Evolutionary conservation across 2,329 filamentous ascomycete species (phyloP), one percentile per base, ranked within the genome.

Genomic region (Fusarium napiforme): DNA sequence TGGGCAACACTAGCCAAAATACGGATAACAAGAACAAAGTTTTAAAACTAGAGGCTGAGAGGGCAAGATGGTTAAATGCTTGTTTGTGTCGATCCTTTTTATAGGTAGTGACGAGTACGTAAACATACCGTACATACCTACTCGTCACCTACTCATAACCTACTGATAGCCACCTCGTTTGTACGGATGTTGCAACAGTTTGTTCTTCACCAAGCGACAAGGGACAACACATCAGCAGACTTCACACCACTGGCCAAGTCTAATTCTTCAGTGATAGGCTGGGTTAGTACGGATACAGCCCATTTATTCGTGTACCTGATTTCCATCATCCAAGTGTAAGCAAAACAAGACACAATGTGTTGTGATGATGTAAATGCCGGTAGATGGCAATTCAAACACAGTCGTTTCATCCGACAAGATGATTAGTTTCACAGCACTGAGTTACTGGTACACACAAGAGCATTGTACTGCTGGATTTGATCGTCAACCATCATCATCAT

Each of bases 401-500:
- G 30, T 49, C 37, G 56, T 68, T 56, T 56, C 28, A 47, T 30
- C 46, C 23, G 32, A 36, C 42, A 45, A 64, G 42, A 39, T 30
- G 23, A 23, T 23, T 23, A 18, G 56, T 36, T 34, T 46, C 42
- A 66, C 43, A 19, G 39, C 16, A 56, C 39, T 40, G 56, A 32
- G 42, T 18, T 40, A 19, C 36, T 37, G 16, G 36, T 19, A 50
- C 57, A 45, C 32, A 56, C 52, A 45, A 60, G n/a, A 67, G 23
- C 46, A 63, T 32, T 63, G 45, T 63, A 39, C 36, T 32, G 39
- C 57, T 56, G 53, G 49, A 32, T 10, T n/a, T 60, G 57, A 65
- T 32, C 37, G 56, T 69, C 57, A 60, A 67, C 43, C 47, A 23
- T 23, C 56, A 56, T 66, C 52, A 47, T 68, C 52, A 47, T 58